Conservation (phyloP, 345 rosid genomes). For the Angophora floribunda region DNA sequence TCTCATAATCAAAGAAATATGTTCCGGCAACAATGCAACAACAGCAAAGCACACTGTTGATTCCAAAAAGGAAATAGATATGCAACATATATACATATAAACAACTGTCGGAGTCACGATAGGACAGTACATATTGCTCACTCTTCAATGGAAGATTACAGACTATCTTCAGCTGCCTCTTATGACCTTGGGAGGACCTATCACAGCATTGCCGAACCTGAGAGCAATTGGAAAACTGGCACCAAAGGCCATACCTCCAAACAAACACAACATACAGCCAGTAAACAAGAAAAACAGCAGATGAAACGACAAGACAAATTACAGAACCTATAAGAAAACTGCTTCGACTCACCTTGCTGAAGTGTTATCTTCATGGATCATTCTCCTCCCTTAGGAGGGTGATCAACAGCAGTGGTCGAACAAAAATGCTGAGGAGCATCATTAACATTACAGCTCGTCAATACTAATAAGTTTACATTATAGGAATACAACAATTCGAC, state of each 20-base stretch:
- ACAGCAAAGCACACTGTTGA: too few species aligned
- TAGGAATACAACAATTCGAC: neutral
- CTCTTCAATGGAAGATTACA: neutral
- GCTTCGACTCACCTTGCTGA: neutral
- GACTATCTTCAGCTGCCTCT: neutral
- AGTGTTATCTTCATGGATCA: neutral
- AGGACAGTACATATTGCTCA: neutral
- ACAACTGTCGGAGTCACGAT: neutral
- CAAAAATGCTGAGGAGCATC: neutral
- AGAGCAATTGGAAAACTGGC: conserved; percentile 33
- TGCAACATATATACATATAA: too few species aligned
- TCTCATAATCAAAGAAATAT: neutral
- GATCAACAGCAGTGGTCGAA: neutral
- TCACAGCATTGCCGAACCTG: conserved; percentile 31
- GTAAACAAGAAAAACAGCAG: neutral
- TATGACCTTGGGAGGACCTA: conserved; percentile 22
- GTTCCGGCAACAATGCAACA: neutral
- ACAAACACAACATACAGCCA: neutral
- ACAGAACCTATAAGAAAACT: neutral
- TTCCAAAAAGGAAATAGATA: too few species aligned
- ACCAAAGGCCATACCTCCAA: conserved; percentile 32
- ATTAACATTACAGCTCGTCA: neutral
- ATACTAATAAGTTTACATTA: neutral
- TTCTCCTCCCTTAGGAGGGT: neutral
- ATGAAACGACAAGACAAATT: neutral